Percentiles rank a stretch among this genome's conserved stretches.
These are phyloP conservation scores for Verticillium dahliae DNA, from an alignment of 2,329 filamentous ascomycete genomes.

Conservation along the genomic window DNA sequence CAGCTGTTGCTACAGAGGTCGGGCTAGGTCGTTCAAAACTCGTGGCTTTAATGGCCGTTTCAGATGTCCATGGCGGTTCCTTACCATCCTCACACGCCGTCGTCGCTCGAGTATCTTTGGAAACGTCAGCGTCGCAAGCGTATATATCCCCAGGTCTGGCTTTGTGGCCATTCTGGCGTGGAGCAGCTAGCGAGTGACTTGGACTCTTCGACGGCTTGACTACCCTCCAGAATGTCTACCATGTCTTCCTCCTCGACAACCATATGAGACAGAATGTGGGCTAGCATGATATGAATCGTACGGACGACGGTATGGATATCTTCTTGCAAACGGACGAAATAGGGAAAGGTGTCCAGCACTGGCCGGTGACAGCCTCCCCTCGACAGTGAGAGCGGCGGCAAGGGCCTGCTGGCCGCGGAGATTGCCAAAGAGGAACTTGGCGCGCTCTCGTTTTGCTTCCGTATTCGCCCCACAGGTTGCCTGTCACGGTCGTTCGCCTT, in stretches of 20 bases:
- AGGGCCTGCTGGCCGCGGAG: not conserved
- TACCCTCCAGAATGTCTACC: not conserved
- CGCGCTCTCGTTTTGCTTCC: not conserved
- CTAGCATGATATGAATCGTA: not conserved
- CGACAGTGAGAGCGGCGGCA: not conserved
- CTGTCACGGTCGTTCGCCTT: constrained; percentile 16
- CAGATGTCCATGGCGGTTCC: not conserved
- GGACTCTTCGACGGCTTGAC: not conserved
- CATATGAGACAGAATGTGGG: not conserved
- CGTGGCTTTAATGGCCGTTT: not conserved
- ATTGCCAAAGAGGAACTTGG: not conserved
- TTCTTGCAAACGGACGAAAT: not conserved
- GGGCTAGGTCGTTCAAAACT: not conserved
- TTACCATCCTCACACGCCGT: not conserved
- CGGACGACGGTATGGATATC: not conserved
- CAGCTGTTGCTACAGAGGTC: not conserved
- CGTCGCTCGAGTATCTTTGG: not conserved
- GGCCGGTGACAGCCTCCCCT: not conserved
- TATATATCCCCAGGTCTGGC: not conserved
- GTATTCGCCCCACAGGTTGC: not conserved
- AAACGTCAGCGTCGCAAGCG: not conserved
- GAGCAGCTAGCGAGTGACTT: not conserved
- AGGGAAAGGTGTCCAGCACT: not conserved
- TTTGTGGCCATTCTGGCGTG: too few relatives aligned
- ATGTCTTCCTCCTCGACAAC: not conserved